A percentile compares a stretch with the other conserved stretches of the same genome.
phyloP scores from a whole-genome alignment of 1,284 basidiomycete species.

The Phellopilus nigrolimitatus region DNA sequence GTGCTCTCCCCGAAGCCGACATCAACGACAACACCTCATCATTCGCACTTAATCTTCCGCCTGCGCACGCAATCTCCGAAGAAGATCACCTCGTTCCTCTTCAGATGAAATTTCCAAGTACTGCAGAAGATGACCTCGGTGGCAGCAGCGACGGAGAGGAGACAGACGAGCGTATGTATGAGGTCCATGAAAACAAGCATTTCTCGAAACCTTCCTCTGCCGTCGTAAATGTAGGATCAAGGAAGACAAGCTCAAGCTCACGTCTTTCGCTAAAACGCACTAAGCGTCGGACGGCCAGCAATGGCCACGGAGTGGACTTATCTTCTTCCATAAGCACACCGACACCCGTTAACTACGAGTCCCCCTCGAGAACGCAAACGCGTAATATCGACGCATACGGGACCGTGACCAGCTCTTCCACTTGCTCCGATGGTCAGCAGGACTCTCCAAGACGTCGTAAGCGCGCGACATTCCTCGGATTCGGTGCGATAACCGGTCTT shows the following conservation, averaged over 20 bases:
- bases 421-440: slow-evolving; percentile 1
- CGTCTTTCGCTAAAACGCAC: slow-evolving; percentile 6
- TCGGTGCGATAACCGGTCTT: slow-evolving; percentile 31
- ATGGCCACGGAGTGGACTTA: slow-evolving; percentile 2
- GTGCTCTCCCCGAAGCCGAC: slow-evolving; percentile 11
- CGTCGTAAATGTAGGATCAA: background rate
- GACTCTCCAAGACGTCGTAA: slow-evolving; percentile 12
- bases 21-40: slow-evolving; percentile 14
- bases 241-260: slow-evolving; percentile 1
- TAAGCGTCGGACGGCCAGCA: background rate
- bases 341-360: background rate
- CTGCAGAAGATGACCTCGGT: slow-evolving; percentile 32
- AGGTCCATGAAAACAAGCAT: slow-evolving; percentile 56
- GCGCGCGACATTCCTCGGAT: slow-evolving; percentile 34
- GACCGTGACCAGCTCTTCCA: background rate
- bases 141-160: slow-evolving; percentile 34
- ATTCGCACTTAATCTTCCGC: slow-evolving; percentile 39
- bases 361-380: background rate
- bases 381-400: slow-evolving; percentile 8
- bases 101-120: slow-evolving; percentile 39
- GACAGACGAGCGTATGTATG: slow-evolving; percentile 29
- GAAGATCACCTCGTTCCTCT: slow-evolving; percentile 32
- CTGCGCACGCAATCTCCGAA: slow-evolving; percentile 55
- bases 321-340: slow-evolving; percentile 11
- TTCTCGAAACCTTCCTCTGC: slow-evolving; percentile 31